A percentile compares a stretch with the other conserved stretches of the same genome.
These are phyloP conservation scores for Amanita pallidorosea DNA, from an alignment of 768 basidiomycete species.

Conservation along the genomic window DNA sequence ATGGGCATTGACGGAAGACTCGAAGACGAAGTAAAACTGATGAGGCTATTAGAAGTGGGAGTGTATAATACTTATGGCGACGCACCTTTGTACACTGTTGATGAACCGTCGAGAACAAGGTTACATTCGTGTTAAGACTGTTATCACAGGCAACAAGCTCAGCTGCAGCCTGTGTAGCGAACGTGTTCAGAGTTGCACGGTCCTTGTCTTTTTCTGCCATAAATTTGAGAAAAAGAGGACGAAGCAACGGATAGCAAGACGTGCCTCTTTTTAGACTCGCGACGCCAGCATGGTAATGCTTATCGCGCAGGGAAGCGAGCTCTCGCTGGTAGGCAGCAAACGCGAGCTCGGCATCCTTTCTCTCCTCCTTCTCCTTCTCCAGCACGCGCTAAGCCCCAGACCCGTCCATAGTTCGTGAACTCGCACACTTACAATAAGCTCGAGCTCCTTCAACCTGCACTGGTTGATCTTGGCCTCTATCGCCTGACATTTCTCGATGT, in stretches of 20 bases:
- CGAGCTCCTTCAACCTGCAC: slow-evolving; percentile 72
- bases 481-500: slow-evolving; percentile 48
- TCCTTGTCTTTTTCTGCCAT: slow-evolving; percentile 59
- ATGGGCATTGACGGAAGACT: slow-evolving; percentile 55
- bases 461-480: slow-evolving; percentile 62
- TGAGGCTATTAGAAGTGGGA: neutral
- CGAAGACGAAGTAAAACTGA: slow-evolving; percentile 73
- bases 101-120: slow-evolving; percentile 67
- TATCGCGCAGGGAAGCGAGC: slow-evolving; percentile 51
- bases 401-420: too few species aligned
- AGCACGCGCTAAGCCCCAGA: neutral
- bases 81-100: slow-evolving; percentile 53
- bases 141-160: slow-evolving; percentile 51
- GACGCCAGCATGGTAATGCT: slow-evolving; percentile 55
- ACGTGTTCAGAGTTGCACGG: slow-evolving; percentile 37
- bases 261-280: slow-evolving; percentile 60
- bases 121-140: slow-evolving; percentile 53
- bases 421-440: slow-evolving; percentile 57
- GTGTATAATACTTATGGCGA: neutral
- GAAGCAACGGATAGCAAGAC: neutral
- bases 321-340: slow-evolving; percentile 56
- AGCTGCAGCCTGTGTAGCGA: too few species aligned
- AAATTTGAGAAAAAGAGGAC: neutral
- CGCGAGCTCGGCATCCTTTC: slow-evolving; percentile 56
- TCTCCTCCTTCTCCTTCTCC: slow-evolving; percentile 66